phyloP scores from a whole-genome alignment of 1,139 yeast genomes.

The Scheffersomyces lignicola region DNA sequence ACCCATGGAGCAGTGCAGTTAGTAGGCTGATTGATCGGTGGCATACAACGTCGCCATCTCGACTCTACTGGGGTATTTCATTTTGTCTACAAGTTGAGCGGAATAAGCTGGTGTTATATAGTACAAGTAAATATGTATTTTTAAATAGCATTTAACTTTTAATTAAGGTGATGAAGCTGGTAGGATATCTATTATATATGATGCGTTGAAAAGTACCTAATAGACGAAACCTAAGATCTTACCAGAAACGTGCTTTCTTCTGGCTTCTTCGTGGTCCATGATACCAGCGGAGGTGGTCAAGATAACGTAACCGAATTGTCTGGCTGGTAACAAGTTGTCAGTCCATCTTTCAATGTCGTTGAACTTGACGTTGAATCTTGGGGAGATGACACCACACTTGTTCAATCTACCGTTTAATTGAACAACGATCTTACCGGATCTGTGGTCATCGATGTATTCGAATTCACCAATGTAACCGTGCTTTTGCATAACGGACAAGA shows the following conservation, averaged over 20 bases:
- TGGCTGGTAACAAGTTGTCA: conserved; percentile 94
- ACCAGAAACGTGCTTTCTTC: conserved; percentile 99
- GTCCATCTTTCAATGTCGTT: conserved; percentile 97
- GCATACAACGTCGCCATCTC: too few species aligned
- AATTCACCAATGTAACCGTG: conserved; percentile 99
- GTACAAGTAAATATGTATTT: not conserved
- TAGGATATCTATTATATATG: not conserved
- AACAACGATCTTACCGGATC: conserved; percentile 96
- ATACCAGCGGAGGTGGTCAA: conserved; percentile 99
- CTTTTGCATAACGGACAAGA: conserved; percentile 95
- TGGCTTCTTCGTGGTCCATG: conserved; percentile 99
- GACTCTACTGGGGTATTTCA: not conserved
- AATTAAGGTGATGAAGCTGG: too few species aligned
- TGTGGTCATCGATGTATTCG: conserved; percentile 98
- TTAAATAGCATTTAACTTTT: too few species aligned
- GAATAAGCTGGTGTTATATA: not conserved
- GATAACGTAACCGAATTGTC: conserved; percentile 97
- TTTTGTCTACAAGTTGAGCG: not conserved
- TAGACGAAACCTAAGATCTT: conserved; percentile 96
- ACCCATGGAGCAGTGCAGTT: too few species aligned
- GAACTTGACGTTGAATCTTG: conserved; percentile 95
- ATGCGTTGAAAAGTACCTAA: conserved; percentile 38
- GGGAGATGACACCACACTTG: conserved; percentile 98
- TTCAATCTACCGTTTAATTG: conserved; percentile 97
- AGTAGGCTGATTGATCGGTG: too few species aligned